Percentiles rank a stretch among this genome's conserved stretches.
These are phyloP conservation scores for Baorangia bicolor DNA, from an alignment of 768 basidiomycete species.

Conservation along the genomic window DNA sequence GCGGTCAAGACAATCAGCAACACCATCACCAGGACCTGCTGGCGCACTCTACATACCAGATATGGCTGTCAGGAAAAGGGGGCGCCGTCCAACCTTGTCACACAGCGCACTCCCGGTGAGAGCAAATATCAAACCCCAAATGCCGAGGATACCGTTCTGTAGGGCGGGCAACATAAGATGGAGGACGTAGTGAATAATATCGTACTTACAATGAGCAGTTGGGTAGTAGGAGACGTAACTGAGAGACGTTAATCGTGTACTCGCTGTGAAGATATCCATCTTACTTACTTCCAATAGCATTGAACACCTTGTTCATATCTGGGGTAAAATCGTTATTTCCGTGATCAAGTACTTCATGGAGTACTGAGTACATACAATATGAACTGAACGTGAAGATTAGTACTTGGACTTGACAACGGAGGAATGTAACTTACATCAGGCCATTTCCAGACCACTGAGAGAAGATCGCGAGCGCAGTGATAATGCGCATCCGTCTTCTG, in stretches of 20 bases:
- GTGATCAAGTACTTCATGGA: neutral
- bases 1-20: constrained; percentile 32
- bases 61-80: constrained; percentile 47
- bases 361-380: neutral
- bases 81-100: constrained; percentile 49
- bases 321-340: too few species aligned
- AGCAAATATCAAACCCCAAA: constrained; percentile 53
- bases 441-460: constrained; percentile 59
- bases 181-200: neutral
- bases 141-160: constrained; percentile 51
- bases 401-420: neutral
- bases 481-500: constrained; percentile 38
- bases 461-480: constrained; percentile 55
- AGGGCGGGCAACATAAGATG: neutral
- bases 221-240: constrained; percentile 24
- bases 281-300: neutral
- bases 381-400: neutral
- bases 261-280: neutral
- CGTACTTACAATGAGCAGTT: constrained; percentile 38
- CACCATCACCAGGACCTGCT: constrained; percentile 26
- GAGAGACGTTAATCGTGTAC: neutral
- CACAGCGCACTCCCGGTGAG: constrained; percentile 46
- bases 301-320: neutral
- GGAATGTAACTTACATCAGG: constrained; percentile 30
- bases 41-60: constrained; percentile 32